A percentile compares a stretch with the other conserved stretches of the same genome.
These are phyloP conservation scores for Zygosaccharomyces siamensis DNA, from an alignment of 805 yeast species.

Conservation along the genomic window DNA sequence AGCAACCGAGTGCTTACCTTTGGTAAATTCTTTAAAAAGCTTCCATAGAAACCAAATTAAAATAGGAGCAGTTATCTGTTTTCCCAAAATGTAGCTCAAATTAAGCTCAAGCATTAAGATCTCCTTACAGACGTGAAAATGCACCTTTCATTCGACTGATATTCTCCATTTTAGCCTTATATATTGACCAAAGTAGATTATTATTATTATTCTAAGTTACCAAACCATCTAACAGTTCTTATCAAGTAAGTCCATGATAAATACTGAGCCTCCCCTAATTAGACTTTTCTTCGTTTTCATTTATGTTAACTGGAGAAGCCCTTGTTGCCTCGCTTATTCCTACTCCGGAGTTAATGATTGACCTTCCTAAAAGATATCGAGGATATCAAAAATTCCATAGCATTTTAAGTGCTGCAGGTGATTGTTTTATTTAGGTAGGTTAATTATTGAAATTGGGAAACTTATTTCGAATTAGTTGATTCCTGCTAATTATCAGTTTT, in stretches of 20 bases:
- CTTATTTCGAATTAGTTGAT: no score
- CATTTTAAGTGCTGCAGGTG: no score
- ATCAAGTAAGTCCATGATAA: not conserved
- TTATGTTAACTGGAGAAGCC: slow-evolving; percentile 28
- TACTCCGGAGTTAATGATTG: not conserved
- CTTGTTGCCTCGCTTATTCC: not conserved
- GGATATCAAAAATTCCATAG: not conserved
- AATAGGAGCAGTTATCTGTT: slow-evolving; percentile 18
- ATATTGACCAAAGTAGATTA: not conserved
- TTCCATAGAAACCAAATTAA: not conserved
- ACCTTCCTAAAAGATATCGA: not conserved
- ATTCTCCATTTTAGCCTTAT: not conserved
- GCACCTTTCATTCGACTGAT: slow-evolving; percentile 38
- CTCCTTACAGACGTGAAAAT: slow-evolving; percentile 46
- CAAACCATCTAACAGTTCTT: not conserved
- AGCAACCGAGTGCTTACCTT: not conserved
- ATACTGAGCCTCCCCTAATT: not conserved
- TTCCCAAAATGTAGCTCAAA: slow-evolving; percentile 35
- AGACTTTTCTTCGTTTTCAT: not conserved
- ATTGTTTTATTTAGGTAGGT: no score
- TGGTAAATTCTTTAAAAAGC: not conserved
- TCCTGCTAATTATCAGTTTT: no score
- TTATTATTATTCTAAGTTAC: not conserved
- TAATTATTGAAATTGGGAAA: no score
- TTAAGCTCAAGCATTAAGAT: not conserved